Base-by-base conservation (phyloP, 805 yeast species). In the Sugiyamaella valdiviana region DNA sequence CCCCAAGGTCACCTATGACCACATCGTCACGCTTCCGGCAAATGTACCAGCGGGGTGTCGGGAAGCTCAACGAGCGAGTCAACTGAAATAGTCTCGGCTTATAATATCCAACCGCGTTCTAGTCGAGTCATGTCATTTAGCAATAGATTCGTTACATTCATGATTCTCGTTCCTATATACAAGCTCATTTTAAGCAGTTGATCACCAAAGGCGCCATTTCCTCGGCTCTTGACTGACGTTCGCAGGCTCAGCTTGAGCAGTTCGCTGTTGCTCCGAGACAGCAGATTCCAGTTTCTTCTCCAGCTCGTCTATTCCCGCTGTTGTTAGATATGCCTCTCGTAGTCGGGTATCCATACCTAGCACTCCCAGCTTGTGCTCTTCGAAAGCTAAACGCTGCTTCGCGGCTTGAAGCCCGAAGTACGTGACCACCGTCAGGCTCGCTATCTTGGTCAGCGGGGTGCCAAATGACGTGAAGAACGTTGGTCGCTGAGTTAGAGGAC, bases 21-120 rank as follows among this genome's bases (percentile, higher is more conserved):
- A 26, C 36, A 10, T 19, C 45, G 12, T 46, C 53, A 7, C 44
- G 46, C 39, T 22, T 56, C 21, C 51, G 47, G 50, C 41, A 51
- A 26, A 55, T 53, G 42, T 53, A 52, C 35, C 55, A 45, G 15
- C 38, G 45, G 9, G 44, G 56, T 12, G 51, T 46, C 16, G 57
- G 50, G 29, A 56, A 50, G 42, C 45, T 53, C 26, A 54, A 45
- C 32, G 57, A 51, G 19, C 41, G 41, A 32, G 48, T 44, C 32
- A 49, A 44, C 44, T 42, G 36, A 46, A n/a, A n/a, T n/a, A n/a
- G n/a, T n/a, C n/a, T n/a, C n/a, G n/a, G n/a, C n/a, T n/a, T n/a
- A n/a, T n/a, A n/a, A n/a, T n/a, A n/a, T n/a, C n/a, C n/a, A n/a
- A n/a, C n/a, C n/a, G n/a, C n/a, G n/a, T n/a, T n/a, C n/a, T n/a